Conservation (phyloP, 306 rosid species). For the Argentina anserina region DNA sequence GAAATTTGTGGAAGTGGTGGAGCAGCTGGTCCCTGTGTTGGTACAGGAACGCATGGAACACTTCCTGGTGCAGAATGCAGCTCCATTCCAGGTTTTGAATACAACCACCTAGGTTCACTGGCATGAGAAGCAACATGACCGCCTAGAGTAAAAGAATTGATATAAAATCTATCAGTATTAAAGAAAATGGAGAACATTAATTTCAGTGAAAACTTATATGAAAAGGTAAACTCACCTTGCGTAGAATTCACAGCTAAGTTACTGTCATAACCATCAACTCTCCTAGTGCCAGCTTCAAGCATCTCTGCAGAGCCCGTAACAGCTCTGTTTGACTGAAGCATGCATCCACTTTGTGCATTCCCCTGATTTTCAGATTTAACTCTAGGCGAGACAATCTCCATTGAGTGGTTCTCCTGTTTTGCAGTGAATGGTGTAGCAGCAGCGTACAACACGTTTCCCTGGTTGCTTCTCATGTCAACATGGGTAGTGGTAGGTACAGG, state of each 20-base stretch:
- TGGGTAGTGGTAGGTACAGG: constrained; percentile 45
- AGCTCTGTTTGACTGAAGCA: constrained; percentile 62
- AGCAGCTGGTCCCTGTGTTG: constrained; percentile 55
- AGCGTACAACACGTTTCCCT: constrained; percentile 34
- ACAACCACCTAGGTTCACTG: constrained; percentile 33
- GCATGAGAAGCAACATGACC: constrained; percentile 29
- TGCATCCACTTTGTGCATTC: constrained; percentile 48
- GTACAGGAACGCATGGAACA: constrained; percentile 43
- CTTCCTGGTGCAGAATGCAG: constrained; percentile 45
- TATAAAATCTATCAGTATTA: constrained; percentile 8
- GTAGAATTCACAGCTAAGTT: constrained; percentile 52
- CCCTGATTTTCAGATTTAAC: constrained; percentile 53
- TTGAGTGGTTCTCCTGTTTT: constrained; percentile 49
- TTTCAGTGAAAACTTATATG: background rate
- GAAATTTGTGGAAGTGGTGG: constrained; percentile 78
- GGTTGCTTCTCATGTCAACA: constrained; percentile 48
- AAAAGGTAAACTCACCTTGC: constrained; percentile 51
- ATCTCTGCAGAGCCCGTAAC: constrained; percentile 57
- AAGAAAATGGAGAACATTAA: background rate
- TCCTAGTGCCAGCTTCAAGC: constrained; percentile 58
- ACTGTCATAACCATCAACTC: constrained; percentile 51
- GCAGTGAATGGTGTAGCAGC: constrained; percentile 42
- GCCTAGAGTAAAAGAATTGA: constrained; percentile 25
- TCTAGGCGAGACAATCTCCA: constrained; percentile 83
- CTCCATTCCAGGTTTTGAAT: constrained; percentile 38